These are phyloP conservation scores for Amylostereum chailletii DNA, from an alignment of 1,284 basidiomycete species.

Conservation along the genomic window DNA sequence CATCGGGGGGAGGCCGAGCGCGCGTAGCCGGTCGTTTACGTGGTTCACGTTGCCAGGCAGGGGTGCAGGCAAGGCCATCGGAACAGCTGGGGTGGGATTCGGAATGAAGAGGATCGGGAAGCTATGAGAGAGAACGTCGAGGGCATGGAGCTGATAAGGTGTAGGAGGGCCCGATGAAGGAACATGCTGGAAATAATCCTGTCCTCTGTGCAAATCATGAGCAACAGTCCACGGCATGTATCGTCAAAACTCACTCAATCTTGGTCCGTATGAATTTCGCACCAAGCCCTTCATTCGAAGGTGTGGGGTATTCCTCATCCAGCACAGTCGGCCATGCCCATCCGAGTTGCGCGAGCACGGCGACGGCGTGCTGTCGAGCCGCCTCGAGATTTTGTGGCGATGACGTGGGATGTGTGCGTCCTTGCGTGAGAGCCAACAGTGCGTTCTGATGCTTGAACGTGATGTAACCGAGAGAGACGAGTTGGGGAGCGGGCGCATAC, in stretches of 20 bases:
- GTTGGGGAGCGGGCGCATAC: conserved; percentile 7
- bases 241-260: conserved; percentile 41
- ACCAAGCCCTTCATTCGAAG: conserved; percentile 29
- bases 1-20: conserved; percentile 48
- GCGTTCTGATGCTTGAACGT: conserved; percentile 24
- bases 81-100: conserved; percentile 11
- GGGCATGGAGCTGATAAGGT: conserved; percentile 52
- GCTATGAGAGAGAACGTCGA: conserved; percentile 63
- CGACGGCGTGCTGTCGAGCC: conserved; percentile 18
- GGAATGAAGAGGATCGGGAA: conserved; percentile 42
- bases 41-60: conserved; percentile 16
- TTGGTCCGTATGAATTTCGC: conserved; percentile 50
- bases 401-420: conserved; percentile 7
- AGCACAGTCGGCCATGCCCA: conserved; percentile 57
- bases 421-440: conserved; percentile 20
- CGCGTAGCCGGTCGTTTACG: conserved; percentile 51
- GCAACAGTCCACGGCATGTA: conserved; percentile 8
- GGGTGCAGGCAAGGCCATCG: conserved; percentile 20
- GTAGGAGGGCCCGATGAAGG: conserved; percentile 46
- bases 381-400: conserved; percentile 14
- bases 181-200: conserved; percentile 47
- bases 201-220: conserved; percentile 32
- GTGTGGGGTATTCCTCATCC: conserved; percentile 43
- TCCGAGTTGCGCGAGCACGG: conserved; percentile 31
- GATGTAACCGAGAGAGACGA: conserved; percentile 14